Conservation (phyloP, 23 red algal genomes). For the Gracilaria caudata region DNA sequence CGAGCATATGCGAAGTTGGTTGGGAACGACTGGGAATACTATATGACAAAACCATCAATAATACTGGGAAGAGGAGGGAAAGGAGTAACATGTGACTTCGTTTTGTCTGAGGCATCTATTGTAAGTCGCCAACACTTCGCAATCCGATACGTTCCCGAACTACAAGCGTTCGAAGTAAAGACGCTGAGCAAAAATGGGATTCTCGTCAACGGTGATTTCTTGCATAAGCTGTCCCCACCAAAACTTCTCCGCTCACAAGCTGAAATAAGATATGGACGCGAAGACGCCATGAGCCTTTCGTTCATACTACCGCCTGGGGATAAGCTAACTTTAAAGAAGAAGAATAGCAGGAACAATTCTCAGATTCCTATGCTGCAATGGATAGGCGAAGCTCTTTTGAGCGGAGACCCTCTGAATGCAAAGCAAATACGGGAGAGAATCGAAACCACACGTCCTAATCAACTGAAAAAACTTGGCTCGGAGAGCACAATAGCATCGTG, state of each 20-base stretch:
- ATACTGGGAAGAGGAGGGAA: slow-evolving; percentile 61
- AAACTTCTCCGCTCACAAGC: slow-evolving; percentile 60
- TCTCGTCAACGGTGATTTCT: slow-evolving; percentile 57
- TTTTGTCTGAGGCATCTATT: slow-evolving; percentile 28
- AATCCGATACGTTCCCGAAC: slow-evolving; percentile 62
- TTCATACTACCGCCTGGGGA: slow-evolving; percentile 39
- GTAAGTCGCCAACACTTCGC: slow-evolving; percentile 69
- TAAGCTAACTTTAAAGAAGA: slow-evolving; percentile 41
- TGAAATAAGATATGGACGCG: slow-evolving; percentile 42
- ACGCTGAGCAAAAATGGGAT: slow-evolving; percentile 74
- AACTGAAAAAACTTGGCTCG: slow-evolving; percentile 28
- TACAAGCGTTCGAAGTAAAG: slow-evolving; percentile 69
- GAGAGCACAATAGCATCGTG: slow-evolving; percentile 41
- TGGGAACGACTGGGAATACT: slow-evolving; percentile 55
- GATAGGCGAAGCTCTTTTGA: slow-evolving; percentile 60
- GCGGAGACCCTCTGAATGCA: slow-evolving; percentile 7
- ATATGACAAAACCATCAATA: slow-evolving; percentile 63
- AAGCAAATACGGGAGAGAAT: slow-evolving; percentile 33
- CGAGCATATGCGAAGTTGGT: slow-evolving; percentile 65
- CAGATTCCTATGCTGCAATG: slow-evolving; percentile 53
- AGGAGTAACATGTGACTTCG: slow-evolving; percentile 40
- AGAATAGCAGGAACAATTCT: slow-evolving; percentile 1
- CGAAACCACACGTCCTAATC: slow-evolving; percentile 40
- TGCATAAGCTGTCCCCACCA: slow-evolving; percentile 37
- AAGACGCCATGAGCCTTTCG: slow-evolving; percentile 54